These are phyloP conservation scores for Pseudogymnoascus sp. DNA, from an alignment of 2,329 filamentous ascomycete species.

Conservation along the genomic window DNA sequence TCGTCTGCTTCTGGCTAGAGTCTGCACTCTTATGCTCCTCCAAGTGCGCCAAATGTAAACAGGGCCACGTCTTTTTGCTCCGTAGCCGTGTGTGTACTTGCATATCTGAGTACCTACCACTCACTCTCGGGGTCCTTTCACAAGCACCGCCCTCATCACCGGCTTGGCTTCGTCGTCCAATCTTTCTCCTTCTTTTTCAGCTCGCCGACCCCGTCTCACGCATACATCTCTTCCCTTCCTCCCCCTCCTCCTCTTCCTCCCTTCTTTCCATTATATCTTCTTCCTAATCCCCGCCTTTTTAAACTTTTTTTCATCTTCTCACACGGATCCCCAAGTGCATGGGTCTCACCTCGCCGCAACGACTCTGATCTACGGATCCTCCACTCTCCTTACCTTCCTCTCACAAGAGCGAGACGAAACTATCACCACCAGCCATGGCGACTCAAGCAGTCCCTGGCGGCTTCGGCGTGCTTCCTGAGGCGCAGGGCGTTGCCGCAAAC, in stretches of 20 bases:
- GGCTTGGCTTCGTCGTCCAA: conserved; percentile 4
- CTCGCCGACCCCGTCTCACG: conserved; percentile 5
- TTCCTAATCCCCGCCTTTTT: not conserved
- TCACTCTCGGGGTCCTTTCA: not conserved
- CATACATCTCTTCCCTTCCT: not conserved
- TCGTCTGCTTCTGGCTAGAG: not conserved
- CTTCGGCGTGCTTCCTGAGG: conserved; percentile 2
- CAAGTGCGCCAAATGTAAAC: not conserved
- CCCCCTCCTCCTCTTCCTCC: not conserved
- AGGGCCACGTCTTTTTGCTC: not conserved
- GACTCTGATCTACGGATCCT: conserved; percentile 6
- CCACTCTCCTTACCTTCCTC: conserved; percentile 5
- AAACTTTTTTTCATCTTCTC: not conserved
- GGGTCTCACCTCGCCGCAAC: not conserved
- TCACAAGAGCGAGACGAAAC: conserved; percentile 1
- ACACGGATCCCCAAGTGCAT: not conserved
- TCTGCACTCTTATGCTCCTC: not conserved
- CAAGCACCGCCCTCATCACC: not conserved
- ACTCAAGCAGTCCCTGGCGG: not conserved
- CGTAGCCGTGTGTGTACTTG: not conserved
- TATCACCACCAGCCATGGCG: conserved; percentile 4
- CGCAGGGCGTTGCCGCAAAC: not conserved
- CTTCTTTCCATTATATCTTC: not conserved
- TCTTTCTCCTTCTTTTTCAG: conserved; percentile 8
- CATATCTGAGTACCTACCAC: not conserved